Base-by-base conservation (phyloP, 352 stramenopile genomes). In the Phytophthora cajani region DNA sequence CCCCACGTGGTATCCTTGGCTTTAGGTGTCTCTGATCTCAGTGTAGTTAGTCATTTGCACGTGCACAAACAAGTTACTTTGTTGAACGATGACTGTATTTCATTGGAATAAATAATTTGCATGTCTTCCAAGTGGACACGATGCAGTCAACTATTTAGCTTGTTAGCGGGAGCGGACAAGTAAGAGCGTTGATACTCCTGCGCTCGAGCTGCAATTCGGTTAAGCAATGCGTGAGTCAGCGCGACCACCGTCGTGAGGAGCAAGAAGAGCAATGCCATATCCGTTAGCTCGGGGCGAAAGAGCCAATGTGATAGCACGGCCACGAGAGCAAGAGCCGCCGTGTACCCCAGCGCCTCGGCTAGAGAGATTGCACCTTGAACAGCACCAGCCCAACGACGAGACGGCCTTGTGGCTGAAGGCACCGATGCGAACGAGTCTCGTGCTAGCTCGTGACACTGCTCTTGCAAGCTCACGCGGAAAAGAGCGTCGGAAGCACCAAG, bases 1-100 rank as follows among this genome's bases (percentile, higher is more conserved):
- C 58, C 88, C 90, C 25, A 96, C 90, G 36, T 97, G 90, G 90
- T 93, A 77, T 25, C 90, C 90, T 1, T 97, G 90, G 90, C 70
- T 97, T 17, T 97, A 93, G 70, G 65, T 33, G 40, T 3, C n/a
- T 16, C 10, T 52, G 46, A 27, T 52, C 32, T 72, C 11, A 62
- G 52, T 62, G 56, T 75, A 52, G 51, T 53, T 57, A 58, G 58
- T 63, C 10, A 30, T 64, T 58, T 72, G 53, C 58, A 65, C 51
- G 51, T 69, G 38, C 46, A 56, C 33, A 62, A 30, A 56, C 33
- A 65, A 30, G 38, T 71, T 59, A 56, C 25, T 52, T 55, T 62
- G 53, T 69, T 46, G 63, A 52, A 62, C 50, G 30, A 66, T 27
- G 21, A 61, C 66, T 38, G 49, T 74, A 38, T 68, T 30, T 30